phyloP scores from a whole-genome alignment of 371 early-diverging fungal genomes.

The Fennellomyces sp. region DNA sequence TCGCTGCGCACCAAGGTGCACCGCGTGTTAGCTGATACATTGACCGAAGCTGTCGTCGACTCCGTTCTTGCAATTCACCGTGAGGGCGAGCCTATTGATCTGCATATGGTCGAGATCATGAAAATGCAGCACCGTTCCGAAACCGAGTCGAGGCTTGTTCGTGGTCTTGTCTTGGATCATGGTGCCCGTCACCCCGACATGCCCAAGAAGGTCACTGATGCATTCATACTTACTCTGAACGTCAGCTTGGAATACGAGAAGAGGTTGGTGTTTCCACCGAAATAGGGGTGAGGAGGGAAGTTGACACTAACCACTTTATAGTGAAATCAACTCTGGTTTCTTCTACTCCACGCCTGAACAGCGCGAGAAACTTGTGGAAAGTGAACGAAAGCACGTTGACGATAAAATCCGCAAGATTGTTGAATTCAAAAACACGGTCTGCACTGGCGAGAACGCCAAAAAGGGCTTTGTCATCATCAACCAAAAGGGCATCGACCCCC shows the following conservation, averaged over 20 bases:
- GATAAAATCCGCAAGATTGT: slow-evolving; percentile 94
- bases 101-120: slow-evolving; percentile 99
- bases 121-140: slow-evolving; percentile 99
- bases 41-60: slow-evolving; percentile 97
- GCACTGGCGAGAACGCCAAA: slow-evolving; percentile 72
- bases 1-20: slow-evolving; percentile 97
- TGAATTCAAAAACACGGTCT: slow-evolving; percentile 95
- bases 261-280: slow-evolving; percentile 41
- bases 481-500: slow-evolving; percentile 99
- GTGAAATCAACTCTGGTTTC: slow-evolving; percentile 99
- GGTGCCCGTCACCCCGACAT: slow-evolving; percentile 99
- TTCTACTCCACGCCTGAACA: slow-evolving; percentile 98
- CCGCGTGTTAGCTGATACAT: slow-evolving; percentile 83
- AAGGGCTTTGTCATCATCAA: slow-evolving; percentile 97
- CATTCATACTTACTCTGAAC: slow-evolving; percentile 95
- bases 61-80: slow-evolving; percentile 90
- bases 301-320: slow-evolving; percentile 34
- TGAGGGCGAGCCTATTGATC: slow-evolving; percentile 88
- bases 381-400: slow-evolving; percentile 97
- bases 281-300: background rate
- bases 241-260: slow-evolving; percentile 99
- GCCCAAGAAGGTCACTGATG: slow-evolving; percentile 96
- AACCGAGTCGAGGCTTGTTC: slow-evolving; percentile 92
- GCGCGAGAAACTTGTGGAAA: slow-evolving; percentile 98
- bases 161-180: slow-evolving; percentile 99